Evolutionary conservation across 495 filamentous ascomycete species (phyloP), one percentile per base, ranked within the genome.

Genomic region (Talaromyces nanjingensis): DNA sequence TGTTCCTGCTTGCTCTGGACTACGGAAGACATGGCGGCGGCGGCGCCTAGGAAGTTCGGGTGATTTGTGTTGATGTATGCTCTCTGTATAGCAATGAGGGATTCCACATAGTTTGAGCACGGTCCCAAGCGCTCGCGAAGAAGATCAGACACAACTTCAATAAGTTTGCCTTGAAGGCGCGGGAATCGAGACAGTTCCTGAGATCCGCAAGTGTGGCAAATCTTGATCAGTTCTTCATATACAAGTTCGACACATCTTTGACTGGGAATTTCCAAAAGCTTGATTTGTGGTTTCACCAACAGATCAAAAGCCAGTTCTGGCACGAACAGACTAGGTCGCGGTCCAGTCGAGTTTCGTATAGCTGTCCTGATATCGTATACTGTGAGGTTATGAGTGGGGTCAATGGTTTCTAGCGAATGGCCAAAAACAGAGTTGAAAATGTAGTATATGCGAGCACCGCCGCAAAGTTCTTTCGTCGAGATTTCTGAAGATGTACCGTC

Each of bases 21-120:
- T 58, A 98, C 93, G 9, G 92, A 89, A 62, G 90, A 91, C 94
- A 99, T 99, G 27, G 94, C 94, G n/a, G 92, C 93, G 6, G 94
- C 93, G 11, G 94, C 94, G 52, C 94, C 96, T 22, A 97, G 84
- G 80, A 99, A 99, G 70, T 99, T 99, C 34, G 94, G 94, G 68
- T 99, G 94, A 72, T 99, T 99, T 47, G 94, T 99, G 76, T 99
- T 99, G 75, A 99, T 97, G 73, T 99, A 99, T 16, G 94, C 94
- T 64, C 94, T 84, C 76, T 99, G 94, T 34, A 99, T 99, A 11
- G 93, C 87, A 49, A 98, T 99, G 45, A 99, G 83, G 24, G 92
- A 97, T 71, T 96, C 94, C 5, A 99, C 94, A 69, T 99, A 99
- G 27, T 70, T 78, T 6, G 93, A 93, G 59, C 90, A 86, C 16